A percentile compares a stretch with the other conserved stretches of the same genome.
These are phyloP conservation scores for Pterocarpus macrocarpus DNA, from an alignment of 306 rosid genomes.

Conservation along the genomic window DNA sequence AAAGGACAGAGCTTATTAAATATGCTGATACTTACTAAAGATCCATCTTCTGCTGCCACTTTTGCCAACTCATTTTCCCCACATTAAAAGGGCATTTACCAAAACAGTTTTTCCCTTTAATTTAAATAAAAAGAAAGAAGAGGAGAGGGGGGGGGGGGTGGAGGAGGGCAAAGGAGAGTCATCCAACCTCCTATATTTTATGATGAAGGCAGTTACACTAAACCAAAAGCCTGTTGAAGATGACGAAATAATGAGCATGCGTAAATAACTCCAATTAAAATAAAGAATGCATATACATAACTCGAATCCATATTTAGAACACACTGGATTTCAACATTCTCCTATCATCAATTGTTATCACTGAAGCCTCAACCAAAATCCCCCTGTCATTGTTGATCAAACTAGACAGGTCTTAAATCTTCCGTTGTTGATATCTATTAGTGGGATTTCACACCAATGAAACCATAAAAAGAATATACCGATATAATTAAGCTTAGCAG, in stretches of 20 bases:
- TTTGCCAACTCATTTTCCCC: neutral
- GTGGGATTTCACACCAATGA: neutral
- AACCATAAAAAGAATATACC: neutral
- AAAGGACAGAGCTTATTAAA: conserved; percentile 9
- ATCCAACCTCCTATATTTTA: neutral
- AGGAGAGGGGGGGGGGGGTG: neutral
- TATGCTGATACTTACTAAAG: neutral
- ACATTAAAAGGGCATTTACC: neutral
- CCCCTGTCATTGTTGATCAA: too few species aligned
- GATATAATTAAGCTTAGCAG: neutral
- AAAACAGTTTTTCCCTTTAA: neutral
- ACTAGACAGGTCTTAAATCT: neutral
- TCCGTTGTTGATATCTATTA: neutral
- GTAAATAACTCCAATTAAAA: neutral
- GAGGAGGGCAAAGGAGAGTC: neutral
- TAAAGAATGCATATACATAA: neutral
- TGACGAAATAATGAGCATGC: conserved; percentile 4
- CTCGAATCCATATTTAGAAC: neutral
- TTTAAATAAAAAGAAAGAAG: too few species aligned
- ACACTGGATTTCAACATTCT: neutral
- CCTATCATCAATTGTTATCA: neutral
- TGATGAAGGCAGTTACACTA: neutral
- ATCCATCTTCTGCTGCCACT: neutral
- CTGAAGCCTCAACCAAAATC: neutral
- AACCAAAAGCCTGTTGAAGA: neutral